phyloP scores from a whole-genome alignment of 164 flowering plant species.

The Dillenia turbinata region DNA sequence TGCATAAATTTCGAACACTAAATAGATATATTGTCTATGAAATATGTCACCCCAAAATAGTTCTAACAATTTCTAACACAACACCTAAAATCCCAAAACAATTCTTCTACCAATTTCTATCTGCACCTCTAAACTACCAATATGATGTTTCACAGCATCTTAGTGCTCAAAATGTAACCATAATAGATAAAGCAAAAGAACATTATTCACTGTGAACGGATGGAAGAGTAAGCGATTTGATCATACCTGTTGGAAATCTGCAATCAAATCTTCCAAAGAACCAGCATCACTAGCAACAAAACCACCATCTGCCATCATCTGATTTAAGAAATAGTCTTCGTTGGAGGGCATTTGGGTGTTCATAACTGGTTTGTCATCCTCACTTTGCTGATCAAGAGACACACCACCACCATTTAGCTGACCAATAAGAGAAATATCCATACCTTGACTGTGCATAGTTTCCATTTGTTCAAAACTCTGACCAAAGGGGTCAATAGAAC shows the following conservation, averaged over 20 bases:
- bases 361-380: slow-evolving; percentile 15
- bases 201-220: no score
- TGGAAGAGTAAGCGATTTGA: neutral
- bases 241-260: slow-evolving; percentile 48
- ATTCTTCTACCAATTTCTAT: no score
- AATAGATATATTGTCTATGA: no score
- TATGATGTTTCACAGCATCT: no score
- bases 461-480: slow-evolving; percentile 21
- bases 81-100: no score
- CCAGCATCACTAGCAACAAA: slow-evolving; percentile 24
- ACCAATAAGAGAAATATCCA: slow-evolving; percentile 15
- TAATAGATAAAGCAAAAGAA: no score
- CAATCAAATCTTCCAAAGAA: slow-evolving; percentile 44
- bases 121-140: no score
- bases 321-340: slow-evolving; percentile 27
- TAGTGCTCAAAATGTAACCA: no score
- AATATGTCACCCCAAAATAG: no score
- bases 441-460: slow-evolving; percentile 3
- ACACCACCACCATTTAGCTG: slow-evolving; percentile 17
- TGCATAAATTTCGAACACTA: no score
- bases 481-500: slow-evolving; percentile 3
- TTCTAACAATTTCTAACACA: no score
- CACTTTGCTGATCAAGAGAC: slow-evolving; percentile 13
- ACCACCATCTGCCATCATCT: slow-evolving; percentile 24
- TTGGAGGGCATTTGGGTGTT: slow-evolving; percentile 18